These are phyloP conservation scores for Aspergillus sp. DNA, from an alignment of 2,329 filamentous ascomycete species.

Conservation along the genomic window DNA sequence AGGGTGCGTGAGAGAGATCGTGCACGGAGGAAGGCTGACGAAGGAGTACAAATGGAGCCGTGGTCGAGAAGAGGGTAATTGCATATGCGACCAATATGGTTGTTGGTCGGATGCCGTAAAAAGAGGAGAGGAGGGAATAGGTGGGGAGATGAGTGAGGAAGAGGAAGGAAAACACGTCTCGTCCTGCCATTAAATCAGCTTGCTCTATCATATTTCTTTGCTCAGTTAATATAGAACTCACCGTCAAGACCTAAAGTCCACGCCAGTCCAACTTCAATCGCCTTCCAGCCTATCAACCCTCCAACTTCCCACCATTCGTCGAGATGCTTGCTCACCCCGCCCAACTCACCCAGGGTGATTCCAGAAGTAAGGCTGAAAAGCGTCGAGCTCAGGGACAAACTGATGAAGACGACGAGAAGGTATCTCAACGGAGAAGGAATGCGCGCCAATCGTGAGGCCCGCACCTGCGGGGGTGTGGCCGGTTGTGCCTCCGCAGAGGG, in stretches of 20 bases:
- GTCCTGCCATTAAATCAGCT: slow-evolving; percentile 40
- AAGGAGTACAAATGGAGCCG: slow-evolving; percentile 70
- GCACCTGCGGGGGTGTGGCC: slow-evolving; percentile 6
- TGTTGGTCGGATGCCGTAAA: slow-evolving; percentile 65
- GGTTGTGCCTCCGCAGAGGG: slow-evolving; percentile 5
- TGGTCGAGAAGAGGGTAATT: slow-evolving; percentile 65
- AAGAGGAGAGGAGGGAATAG: slow-evolving; percentile 69
- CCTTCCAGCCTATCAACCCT: slow-evolving; percentile 53
- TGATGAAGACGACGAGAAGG: slow-evolving; percentile 44
- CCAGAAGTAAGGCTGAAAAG: slow-evolving; percentile 60
- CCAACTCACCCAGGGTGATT: slow-evolving; percentile 62
- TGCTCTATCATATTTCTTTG: neutral
- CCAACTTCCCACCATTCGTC: slow-evolving; percentile 60
- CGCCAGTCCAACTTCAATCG: slow-evolving; percentile 62
- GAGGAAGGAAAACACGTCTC: slow-evolving; percentile 62
- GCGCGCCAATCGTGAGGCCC: slow-evolving; percentile 3
- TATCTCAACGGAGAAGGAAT: slow-evolving; percentile 38
- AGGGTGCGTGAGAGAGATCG: slow-evolving; percentile 44
- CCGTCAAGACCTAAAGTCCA: slow-evolving; percentile 71
- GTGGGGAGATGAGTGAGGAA: slow-evolving; percentile 71
- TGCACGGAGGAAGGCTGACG: slow-evolving; percentile 64
- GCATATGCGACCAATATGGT: slow-evolving; percentile 59
- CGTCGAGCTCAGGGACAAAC: slow-evolving; percentile 58
- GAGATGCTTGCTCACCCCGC: slow-evolving; percentile 59
- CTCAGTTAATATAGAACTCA: slow-evolving; percentile 16